phyloP scores from a whole-genome alignment of 352 stramenopile genomes.

The Phytopythium sindhum region DNA sequence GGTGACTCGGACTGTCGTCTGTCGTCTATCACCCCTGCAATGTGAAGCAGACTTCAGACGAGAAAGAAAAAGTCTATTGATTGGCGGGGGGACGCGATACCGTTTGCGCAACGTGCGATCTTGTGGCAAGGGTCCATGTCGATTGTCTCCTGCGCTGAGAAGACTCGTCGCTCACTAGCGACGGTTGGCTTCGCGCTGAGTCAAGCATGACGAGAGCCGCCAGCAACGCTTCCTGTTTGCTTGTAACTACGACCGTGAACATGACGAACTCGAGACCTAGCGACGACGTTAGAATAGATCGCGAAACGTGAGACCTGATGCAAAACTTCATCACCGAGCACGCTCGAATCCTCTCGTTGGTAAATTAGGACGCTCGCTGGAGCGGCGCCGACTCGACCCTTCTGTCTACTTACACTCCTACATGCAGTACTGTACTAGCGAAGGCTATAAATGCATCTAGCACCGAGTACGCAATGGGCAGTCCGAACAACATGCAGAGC shows the following conservation, averaged over 20 bases:
- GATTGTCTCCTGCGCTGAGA: background rate
- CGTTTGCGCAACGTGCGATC: background rate
- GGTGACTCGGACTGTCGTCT: too few relatives aligned
- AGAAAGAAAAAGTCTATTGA: too few relatives aligned
- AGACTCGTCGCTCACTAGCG: background rate
- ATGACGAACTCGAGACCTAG: background rate
- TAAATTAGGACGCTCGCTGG: background rate
- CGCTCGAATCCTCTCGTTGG: background rate
- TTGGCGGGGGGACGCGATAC: background rate
- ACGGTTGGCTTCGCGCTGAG: background rate
- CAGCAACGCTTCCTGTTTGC: too few relatives aligned
- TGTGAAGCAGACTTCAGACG: too few relatives aligned
- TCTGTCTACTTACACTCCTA: background rate
- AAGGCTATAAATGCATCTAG: conserved; percentile 3
- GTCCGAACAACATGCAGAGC: background rate
- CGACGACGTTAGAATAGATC: background rate
- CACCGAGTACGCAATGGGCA: conserved; percentile 5
- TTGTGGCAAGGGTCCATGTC: background rate
- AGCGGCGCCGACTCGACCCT: background rate
- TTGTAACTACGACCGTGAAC: background rate
- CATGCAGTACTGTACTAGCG: background rate
- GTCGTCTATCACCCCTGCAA: too few relatives aligned
- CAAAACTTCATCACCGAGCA: background rate
- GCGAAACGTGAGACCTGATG: background rate
- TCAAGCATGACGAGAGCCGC: background rate